These are phyloP conservation scores for Sporothrix curviconia DNA, from an alignment of 2,329 filamentous ascomycete genomes.

Conservation along the genomic window DNA sequence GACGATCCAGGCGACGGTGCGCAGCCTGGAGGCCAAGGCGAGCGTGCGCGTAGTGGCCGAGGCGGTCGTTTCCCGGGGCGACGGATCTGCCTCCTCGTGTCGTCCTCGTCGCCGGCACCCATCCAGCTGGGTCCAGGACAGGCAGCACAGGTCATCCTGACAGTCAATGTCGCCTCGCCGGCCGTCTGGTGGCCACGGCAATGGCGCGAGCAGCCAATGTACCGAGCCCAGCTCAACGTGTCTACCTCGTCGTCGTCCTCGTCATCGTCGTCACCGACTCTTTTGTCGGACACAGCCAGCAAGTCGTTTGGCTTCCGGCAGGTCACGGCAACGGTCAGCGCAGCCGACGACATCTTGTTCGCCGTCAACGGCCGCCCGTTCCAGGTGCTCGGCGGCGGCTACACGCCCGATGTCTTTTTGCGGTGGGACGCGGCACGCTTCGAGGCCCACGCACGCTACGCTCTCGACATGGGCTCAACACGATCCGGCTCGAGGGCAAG, in stretches of 20 bases:
- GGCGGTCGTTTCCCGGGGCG: slow-evolving; percentile 23
- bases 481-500: slow-evolving; percentile 57
- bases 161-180: slow-evolving; percentile 13
- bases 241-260: slow-evolving; percentile 20
- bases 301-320: slow-evolving; percentile 47
- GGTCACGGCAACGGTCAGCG: slow-evolving; percentile 46
- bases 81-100: slow-evolving; percentile 16
- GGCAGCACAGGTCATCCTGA: slow-evolving; percentile 15
- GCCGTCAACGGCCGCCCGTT: slow-evolving; percentile 51
- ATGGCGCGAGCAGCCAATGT: slow-evolving; percentile 46
- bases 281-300: slow-evolving; percentile 24
- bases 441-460: slow-evolving; percentile 42
- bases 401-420: slow-evolving; percentile 55
- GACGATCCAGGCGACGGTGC: slow-evolving; percentile 32
- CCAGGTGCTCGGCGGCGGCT: slow-evolving; percentile 55
- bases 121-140: slow-evolving; percentile 14
- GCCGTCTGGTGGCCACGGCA: slow-evolving; percentile 54
- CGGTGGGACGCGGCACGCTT: slow-evolving; percentile 47
- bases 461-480: slow-evolving; percentile 58
- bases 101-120: background rate
- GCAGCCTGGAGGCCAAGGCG: slow-evolving; percentile 34
- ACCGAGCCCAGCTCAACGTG: slow-evolving; percentile 26
- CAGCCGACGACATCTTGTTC: slow-evolving; percentile 49
- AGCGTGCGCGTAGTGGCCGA: slow-evolving; percentile 30
- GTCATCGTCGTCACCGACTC: slow-evolving; percentile 19